Conservation (phyloP, 345 rosid species). For the Excoecaria cochinchinensis region DNA sequence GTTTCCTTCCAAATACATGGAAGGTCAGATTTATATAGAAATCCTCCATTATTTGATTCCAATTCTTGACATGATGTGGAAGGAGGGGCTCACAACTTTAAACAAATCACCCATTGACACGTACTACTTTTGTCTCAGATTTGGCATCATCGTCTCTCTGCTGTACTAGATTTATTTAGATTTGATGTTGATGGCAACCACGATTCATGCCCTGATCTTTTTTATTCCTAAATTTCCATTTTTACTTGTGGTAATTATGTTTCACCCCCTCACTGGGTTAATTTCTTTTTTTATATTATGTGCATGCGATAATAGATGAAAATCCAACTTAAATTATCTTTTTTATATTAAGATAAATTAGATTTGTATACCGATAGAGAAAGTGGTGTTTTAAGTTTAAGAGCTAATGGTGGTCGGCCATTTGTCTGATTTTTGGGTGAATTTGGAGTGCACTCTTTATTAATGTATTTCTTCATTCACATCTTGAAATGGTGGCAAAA, state of each 20-base stretch:
- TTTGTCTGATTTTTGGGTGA: background rate
- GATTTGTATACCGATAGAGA: too few relatives aligned
- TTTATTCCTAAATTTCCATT: background rate
- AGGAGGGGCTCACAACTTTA: constrained; percentile 12
- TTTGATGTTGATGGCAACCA: constrained; percentile 31
- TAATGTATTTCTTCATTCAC: background rate
- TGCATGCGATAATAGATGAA: too few relatives aligned
- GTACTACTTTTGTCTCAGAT: constrained; percentile 1
- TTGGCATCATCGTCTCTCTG: constrained; percentile 17
- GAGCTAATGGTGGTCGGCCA: constrained; percentile 15
- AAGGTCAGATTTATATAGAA: background rate
- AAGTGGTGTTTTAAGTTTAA: background rate
- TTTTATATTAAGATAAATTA: too few relatives aligned
- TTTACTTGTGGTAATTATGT: background rate
- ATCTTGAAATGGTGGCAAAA: background rate
- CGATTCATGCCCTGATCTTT: background rate
- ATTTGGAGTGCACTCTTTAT: background rate
- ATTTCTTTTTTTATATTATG: too few relatives aligned
- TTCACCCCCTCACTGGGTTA: too few relatives aligned
- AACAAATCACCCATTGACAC: constrained; percentile 15
- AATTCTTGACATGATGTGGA: constrained; percentile 1
- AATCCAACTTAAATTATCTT: too few relatives aligned
- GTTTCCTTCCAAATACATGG: background rate
- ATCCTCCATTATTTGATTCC: constrained; percentile 21
- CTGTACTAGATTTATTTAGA: constrained; percentile 35